phyloP scores from a whole-genome alignment of 139 green algal genomes.

The Chlorella vulgaris region DNA sequence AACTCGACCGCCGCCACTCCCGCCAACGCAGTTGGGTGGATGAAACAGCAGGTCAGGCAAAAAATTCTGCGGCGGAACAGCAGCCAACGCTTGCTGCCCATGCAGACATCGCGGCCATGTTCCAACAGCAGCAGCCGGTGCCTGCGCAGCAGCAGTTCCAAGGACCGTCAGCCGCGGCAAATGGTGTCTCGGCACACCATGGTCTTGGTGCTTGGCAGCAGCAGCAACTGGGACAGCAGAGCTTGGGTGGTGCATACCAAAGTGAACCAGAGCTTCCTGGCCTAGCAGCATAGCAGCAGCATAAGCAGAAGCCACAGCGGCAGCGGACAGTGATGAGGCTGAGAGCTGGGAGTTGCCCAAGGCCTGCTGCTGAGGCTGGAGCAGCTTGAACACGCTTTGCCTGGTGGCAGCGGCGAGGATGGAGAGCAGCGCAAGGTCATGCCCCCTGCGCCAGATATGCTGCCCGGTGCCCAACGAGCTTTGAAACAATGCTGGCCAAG shows the following conservation, averaged over 20 bases:
- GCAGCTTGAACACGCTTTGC: background rate
- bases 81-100: background rate
- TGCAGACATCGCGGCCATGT: conserved; percentile 12
- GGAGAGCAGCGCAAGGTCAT: background rate
- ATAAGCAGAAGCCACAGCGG: background rate
- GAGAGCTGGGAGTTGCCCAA: background rate
- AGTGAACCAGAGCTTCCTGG: background rate
- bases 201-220: no score
- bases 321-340: conserved; percentile 21
- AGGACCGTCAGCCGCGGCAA: background rate
- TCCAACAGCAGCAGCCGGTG: conserved; percentile 15
- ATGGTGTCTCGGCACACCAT: no score
- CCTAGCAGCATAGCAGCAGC: conserved; percentile 1
- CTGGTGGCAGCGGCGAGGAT: background rate
- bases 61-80: no score
- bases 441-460: background rate
- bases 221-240: background rate
- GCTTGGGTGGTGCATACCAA: no score
- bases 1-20: no score
- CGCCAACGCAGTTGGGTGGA: no score
- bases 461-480: no score
- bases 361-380: conserved; percentile 22
- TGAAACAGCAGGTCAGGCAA: no score
- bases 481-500: no score
- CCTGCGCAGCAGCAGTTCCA: background rate